Conservation (phyloP, 257 asterid species). For the Ehretia macrophylla region DNA sequence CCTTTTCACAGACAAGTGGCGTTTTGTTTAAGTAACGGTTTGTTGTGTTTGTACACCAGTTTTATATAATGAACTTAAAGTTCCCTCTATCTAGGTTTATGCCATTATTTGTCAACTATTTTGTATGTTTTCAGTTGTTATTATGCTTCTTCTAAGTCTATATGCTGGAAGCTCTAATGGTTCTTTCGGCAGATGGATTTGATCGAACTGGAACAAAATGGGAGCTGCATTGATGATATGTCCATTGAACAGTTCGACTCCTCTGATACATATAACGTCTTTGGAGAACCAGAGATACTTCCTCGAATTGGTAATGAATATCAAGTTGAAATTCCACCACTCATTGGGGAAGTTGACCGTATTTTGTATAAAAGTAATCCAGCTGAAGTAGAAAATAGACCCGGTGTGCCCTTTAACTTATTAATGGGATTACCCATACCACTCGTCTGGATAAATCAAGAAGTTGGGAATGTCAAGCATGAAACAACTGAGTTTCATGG, state of each 20-base stretch:
- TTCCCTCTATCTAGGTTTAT: background rate
- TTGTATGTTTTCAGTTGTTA: no score
- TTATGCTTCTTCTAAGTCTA: no score
- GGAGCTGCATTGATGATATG: conserved; percentile 24
- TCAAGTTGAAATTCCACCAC: conserved; percentile 55
- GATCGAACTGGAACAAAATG: conserved; percentile 17
- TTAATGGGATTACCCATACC: conserved; percentile 41
- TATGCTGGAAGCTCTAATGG: background rate
- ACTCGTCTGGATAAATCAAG: conserved; percentile 19
- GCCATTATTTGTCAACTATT: no score
- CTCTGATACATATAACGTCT: conserved; percentile 17
- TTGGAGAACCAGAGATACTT: conserved; percentile 38
- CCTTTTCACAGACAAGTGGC: background rate
- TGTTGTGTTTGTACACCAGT: background rate
- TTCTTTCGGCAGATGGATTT: conserved; percentile 29
- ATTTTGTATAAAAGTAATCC: conserved; percentile 8
- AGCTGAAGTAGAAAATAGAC: conserved; percentile 9
- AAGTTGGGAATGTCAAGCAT: conserved; percentile 15
- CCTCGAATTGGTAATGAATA: conserved; percentile 62
- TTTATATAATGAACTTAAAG: no score
- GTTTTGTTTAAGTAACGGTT: background rate
- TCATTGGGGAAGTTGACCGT: conserved; percentile 12
- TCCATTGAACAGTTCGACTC: conserved; percentile 22
- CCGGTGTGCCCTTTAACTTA: conserved; percentile 11
- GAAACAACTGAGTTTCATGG: conserved; percentile 7